Base-by-base conservation (phyloP, 768 basidiomycete genomes). In the Botryobasidium botryosum region DNA sequence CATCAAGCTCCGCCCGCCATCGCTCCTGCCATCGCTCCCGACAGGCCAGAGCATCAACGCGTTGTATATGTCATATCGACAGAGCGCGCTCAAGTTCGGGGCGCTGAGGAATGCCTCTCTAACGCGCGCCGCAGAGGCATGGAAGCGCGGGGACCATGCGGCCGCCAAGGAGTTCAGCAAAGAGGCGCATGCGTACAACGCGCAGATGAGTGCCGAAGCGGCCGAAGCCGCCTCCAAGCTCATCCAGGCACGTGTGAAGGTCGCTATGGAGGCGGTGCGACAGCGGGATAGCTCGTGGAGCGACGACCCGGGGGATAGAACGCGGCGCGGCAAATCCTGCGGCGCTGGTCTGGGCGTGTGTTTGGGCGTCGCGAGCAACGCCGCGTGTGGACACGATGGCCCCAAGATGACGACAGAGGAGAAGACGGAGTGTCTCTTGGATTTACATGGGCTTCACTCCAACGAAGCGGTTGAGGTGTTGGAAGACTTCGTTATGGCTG, bases 41-140 rank as follows among this genome's bases (percentile, higher is more conserved):
- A 96, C 91, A 0, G 91, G 92, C 13, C 76, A 84, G 38, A 59
- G 77, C 0, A 60, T 91, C 39, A 90, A 77, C 58, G 68, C 59
- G 42, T 60, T 94, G 50, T 99, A 99, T 62, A 81, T 94, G 76
- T 59, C 74, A 1, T 92, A 94, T 56, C 79, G 94, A 15, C 70
- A 78, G 27, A 76, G 82, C 27, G 90, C 86, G 21, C 69, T 97
- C 46, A 83, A 94, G 55, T 75, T 96, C 20, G 94, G 92, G 40
- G 83, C 87, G 2, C 86, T 86, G 26, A 70, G 94, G 29, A 97
- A 97, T 54, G 87, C 87, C 13, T 94, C 86, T 59, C 68, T 99
- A 23, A 86, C 86, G 1, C 75, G 88, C 35, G 94, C 94, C 10
- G 92, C 94, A 2, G 90, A 94, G 55, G 88, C 91, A 3, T 99